Percentiles rank a stretch among this genome's conserved stretches.
Evolutionary conservation across 768 basidiomycete species (phyloP).

Genomic region (Neoboletus subvelutipes): DNA sequence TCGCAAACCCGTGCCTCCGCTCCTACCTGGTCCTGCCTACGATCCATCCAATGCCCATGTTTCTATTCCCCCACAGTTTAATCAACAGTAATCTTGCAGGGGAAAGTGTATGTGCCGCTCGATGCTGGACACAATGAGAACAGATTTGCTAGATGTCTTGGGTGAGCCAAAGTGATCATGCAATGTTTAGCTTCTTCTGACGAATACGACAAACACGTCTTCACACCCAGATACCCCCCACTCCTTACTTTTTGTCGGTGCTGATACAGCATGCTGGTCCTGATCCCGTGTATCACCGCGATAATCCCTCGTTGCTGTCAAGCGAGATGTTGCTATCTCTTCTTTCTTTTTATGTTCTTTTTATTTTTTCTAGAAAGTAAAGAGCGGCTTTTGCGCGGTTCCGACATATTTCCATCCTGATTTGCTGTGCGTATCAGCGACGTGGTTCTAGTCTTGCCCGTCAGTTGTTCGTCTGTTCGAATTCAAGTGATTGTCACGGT

Average conservation of each 20-base stretch:
- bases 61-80: slow-evolving; percentile 23
- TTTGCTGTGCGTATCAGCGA: slow-evolving; percentile 20
- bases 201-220: background rate
- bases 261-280: slow-evolving; percentile 5
- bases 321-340: slow-evolving; percentile 14
- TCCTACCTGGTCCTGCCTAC: slow-evolving; percentile 21
- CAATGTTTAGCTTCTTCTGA: background rate
- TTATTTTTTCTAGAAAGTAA: background rate
- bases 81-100: slow-evolving; percentile 4
- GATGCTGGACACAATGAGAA: slow-evolving; percentile 1
- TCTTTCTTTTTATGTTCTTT: background rate
- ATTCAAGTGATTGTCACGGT: slow-evolving; percentile 7
- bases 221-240: slow-evolving; percentile 1
- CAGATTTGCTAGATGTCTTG: background rate
- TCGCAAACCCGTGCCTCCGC: slow-evolving; percentile 34
- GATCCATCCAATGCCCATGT: slow-evolving; percentile 25
- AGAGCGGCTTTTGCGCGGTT: background rate
- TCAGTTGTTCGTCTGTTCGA: slow-evolving; percentile 1
- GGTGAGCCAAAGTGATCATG: slow-evolving; percentile 3
- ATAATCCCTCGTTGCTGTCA: slow-evolving; percentile 16
- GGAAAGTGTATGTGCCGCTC: background rate
- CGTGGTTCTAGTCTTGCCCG: slow-evolving; percentile 3
- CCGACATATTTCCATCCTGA: background rate
- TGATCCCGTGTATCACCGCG: slow-evolving; percentile 2
- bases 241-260: slow-evolving; percentile 1